Base-by-base conservation (phyloP, 345 rosid genomes). In the Hypericum androsaemum region DNA sequence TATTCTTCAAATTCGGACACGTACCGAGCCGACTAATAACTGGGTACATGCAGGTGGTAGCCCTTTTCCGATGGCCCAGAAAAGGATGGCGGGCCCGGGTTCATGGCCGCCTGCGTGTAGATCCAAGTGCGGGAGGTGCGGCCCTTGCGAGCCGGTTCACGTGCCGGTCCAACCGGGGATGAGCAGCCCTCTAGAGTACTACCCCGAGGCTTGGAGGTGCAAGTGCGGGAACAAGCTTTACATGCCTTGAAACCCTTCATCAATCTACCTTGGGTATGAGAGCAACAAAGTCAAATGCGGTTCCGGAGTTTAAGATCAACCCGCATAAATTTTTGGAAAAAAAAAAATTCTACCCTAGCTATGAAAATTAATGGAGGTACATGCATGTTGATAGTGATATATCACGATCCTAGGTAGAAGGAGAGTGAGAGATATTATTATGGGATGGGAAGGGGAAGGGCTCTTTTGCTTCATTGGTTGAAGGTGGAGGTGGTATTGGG, bases 121-220 rank as follows among this genome's bases (percentile, higher is more conserved):
- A 75, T 83, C 83, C 63, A 85, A 74, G 80, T 92, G 98, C 64
- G 90, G 87, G 12, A 65, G 54, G 49, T 92, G 97, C 68, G 70
- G 60, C 9, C 97, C 98, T 11, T 92, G 98, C 73, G 50, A 63
- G 44, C 77, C 95, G 56, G 97, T 88, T 69, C 98, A 83, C 55
- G 95, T 92, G 48, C 81, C 98, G 53, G 70, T 92, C 60, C 88
- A 81, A 52, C 94, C 88, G 2, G 89, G 95, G 41, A 51, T 77
- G 10, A 76, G 73, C 51, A 47, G 65, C 54, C 94, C 95, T 43
- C 63, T 76, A 16, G 97, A 92, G 79, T 92, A 92, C 66, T 88
- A 88, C 61, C 96, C 98, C 10, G 98, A 92, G 75, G 96, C 98
- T 45, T 88, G 98, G 98, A 84, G 98, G 10, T 92, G 98, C 76